Evolutionary conservation across 2,329 filamentous ascomycete genomes (phyloP), one percentile per base, ranked within the genome.

Genomic region (Paracamarosporium sp.): DNA sequence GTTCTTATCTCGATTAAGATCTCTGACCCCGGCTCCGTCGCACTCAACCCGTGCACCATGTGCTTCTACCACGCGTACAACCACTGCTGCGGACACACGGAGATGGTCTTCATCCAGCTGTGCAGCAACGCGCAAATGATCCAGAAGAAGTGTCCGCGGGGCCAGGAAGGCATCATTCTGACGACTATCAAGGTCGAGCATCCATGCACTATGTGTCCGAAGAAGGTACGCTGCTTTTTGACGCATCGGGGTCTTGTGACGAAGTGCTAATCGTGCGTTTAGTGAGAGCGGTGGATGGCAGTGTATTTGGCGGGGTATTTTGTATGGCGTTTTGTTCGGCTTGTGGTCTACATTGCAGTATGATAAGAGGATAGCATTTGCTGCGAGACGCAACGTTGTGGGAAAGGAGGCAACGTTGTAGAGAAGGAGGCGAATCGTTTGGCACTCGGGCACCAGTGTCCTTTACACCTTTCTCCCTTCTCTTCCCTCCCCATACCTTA

Each of bases 1-100:
- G 5, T 8, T 38, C 35, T 9, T 38, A 38, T 38, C 35, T 1
- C 5, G 17, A 40, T 17, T 17, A 31, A 31, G 36, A 40, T 22
- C 17, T 6, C 35, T 8, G n/a, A n/a, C 20, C 36, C 4, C 36
- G 17, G 9, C 20, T 40, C n/a, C n/a, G n/a, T n/a, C n/a, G n/a
- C 36, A 22, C 35, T 4, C 22, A n/a, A 47, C 15, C 15, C 25
- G n/a, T 5, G 50, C 53, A 65, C 30, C n/a, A 82, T 81, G 80
- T 81, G 79, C 71, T 79, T 75, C 67, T 81, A 80, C 69, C 80
- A 81, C 67, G 80, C 79, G 46, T 80, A 82, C 71, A 74, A 70
- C 3, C 76, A 81, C 69, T 66, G 69, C 13, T 82, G 80, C 66
- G 79, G 79, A 43, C 80, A 82, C 65, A 79, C 78, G 15, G 69